Base-by-base conservation (phyloP, 768 basidiomycete genomes). In the Lentinula aciculospora region DNA sequence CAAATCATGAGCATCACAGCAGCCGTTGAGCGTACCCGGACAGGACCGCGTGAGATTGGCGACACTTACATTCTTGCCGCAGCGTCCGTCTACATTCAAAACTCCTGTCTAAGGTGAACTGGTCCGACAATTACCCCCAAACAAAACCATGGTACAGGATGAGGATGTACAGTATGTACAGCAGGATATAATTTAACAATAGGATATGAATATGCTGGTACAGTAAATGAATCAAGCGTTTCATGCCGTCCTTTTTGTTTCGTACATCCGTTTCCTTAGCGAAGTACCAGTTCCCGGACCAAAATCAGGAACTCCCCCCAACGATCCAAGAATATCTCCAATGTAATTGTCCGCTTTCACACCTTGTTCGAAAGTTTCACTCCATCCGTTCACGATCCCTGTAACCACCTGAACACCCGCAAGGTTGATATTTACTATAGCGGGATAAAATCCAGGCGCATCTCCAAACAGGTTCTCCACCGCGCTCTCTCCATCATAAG, bases 331-430 rank as follows among this genome's bases (percentile, higher is more conserved):
- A 28, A 69, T 63, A 40, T 70, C 68, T 1, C 69, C 71, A n/a
- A 69, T 56, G 40, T 68, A 66, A 58, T 62, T 59, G 10, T 51
- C 58, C 8, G 74, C 65, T 47, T 61, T 61, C 29, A 77, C 64
- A 19, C 76, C 76, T 3, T 36, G 49, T 28, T 55, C 60, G 62
- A 73, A 77, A 28, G 57, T 64, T 6, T 60, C 51, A 9, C 58
- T 2, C 76, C 76, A 77, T 48, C 67, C 64, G 5, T 40, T 37
- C 23, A 75, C 31, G 58, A 77, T 75, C 44, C 68, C 69, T 55
- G 69, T 47, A 34, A 76, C 71, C 55, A 78, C 67, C 27, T 70
- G 68, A 29, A 67, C 62, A 28, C 73, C 74, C 15, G 71, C 74
- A 28, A 71, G 60, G 54, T 66, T 56, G 39, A 78, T 66, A 65